Conservation (phyloP, 1,284 basidiomycete species). For the Ganoderma lucidum region DNA sequence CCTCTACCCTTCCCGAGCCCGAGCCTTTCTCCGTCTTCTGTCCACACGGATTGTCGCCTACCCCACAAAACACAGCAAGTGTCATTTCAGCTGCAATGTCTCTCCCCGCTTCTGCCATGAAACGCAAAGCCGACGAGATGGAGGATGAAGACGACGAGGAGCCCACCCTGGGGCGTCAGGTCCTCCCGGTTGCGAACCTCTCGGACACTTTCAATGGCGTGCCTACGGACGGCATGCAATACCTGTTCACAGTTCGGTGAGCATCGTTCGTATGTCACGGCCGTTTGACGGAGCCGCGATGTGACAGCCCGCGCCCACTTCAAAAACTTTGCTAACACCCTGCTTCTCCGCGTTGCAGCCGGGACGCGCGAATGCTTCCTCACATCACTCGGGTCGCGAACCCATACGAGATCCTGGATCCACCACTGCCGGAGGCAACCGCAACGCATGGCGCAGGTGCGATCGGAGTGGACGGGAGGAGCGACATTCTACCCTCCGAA, state of each 20-base stretch:
- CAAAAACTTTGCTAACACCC: background rate
- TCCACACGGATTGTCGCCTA: background rate
- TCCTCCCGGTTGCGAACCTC: conserved; percentile 77
- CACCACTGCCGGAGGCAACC: conserved; percentile 6
- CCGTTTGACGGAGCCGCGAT: background rate
- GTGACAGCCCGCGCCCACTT: background rate
- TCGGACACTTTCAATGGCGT: conserved; percentile 68
- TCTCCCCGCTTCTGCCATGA: background rate
- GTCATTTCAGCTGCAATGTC: conserved; percentile 8
- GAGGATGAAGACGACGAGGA: conserved; percentile 41
- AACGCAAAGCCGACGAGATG: conserved; percentile 28
- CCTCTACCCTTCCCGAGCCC: background rate
- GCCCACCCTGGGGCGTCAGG: conserved; percentile 53
- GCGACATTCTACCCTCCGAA: conserved; percentile 60
- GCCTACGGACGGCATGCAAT: conserved; percentile 79
- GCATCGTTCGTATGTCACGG: conserved; percentile 23
- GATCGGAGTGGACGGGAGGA: conserved; percentile 31
- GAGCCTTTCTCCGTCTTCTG: background rate
- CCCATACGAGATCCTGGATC: conserved; percentile 60
- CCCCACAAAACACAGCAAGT: background rate
- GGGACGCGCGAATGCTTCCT: conserved; percentile 71
- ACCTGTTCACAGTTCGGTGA: conserved; percentile 82
- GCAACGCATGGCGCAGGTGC: conserved; percentile 22
- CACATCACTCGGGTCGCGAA: conserved; percentile 67
- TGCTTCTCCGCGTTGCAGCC: conserved; percentile 49